Conservation (phyloP, 2,329 filamentous ascomycete genomes). For the Talaromyces verruculosus region DNA sequence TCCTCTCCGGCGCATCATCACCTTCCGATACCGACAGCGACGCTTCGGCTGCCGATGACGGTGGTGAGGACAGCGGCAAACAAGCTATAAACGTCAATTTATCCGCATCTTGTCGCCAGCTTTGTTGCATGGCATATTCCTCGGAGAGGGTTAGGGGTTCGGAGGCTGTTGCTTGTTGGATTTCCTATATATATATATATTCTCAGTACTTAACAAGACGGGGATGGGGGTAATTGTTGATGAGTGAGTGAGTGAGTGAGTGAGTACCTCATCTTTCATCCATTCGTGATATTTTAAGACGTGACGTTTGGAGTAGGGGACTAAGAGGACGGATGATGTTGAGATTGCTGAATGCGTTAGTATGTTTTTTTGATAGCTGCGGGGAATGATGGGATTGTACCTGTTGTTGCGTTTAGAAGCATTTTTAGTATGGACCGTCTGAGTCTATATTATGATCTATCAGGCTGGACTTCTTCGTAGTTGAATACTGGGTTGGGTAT, state of each 20-base stretch:
- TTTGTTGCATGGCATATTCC: slow-evolving; percentile 87
- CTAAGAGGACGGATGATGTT: slow-evolving; percentile 67
- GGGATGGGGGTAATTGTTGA: neutral
- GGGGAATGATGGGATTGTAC: slow-evolving; percentile 25
- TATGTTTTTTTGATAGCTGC: neutral
- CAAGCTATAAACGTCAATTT: slow-evolving; percentile 93
- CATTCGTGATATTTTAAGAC: slow-evolving; percentile 81
- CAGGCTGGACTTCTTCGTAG: neutral
- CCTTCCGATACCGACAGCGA: slow-evolving; percentile 32
- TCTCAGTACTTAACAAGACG: neutral
- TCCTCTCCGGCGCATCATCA: slow-evolving; percentile 56
- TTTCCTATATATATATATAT: slow-evolving; percentile 48
- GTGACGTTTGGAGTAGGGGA: slow-evolving; percentile 80
- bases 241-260: slow-evolving; percentile 9
- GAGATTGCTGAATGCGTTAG: slow-evolving; percentile 60
- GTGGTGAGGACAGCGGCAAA: slow-evolving; percentile 29
- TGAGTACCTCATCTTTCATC: slow-evolving; percentile 75
- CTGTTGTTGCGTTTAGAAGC: slow-evolving; percentile 39
- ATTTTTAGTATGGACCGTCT: slow-evolving; percentile 24
- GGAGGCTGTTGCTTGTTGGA: slow-evolving; percentile 82
- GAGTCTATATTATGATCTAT: neutral
- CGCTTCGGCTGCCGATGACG: neutral
- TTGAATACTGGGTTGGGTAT: neutral
- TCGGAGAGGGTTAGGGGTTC: slow-evolving; percentile 76
- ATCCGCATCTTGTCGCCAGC: slow-evolving; percentile 77